Evolutionary conservation across 805 yeast genomes (phyloP).

Genomic region (Saccharomycopsis fibuligera): DNA sequence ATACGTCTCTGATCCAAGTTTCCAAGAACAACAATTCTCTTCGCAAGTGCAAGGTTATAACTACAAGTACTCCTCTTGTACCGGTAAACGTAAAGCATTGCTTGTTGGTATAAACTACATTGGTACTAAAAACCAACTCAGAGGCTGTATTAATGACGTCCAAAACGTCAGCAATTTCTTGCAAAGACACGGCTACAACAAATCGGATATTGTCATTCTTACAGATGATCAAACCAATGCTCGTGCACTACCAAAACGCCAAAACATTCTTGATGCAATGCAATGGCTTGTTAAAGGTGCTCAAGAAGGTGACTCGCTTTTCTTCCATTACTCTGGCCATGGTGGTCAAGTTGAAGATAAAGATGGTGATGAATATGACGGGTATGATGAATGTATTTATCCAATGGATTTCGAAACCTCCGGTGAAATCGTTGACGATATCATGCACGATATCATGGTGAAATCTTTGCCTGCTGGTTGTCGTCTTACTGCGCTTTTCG

Average conservation of each 20-base stretch:
- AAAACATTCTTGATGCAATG: conserved; percentile 65
- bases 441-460: conserved; percentile 56
- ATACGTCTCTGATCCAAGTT: conserved; percentile 20
- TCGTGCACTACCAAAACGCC: conserved; percentile 45
- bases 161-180: conserved; percentile 39
- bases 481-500: conserved; percentile 63
- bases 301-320: conserved; percentile 57
- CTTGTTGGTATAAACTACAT: conserved; percentile 64
- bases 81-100: conserved; percentile 59
- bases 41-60: conserved; percentile 17
- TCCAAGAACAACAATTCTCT: conserved; percentile 21
- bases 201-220: conserved; percentile 40
- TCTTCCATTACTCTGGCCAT: conserved; percentile 72
- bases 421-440: conserved; percentile 64
- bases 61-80: conserved; percentile 49
- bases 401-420: conserved; percentile 56
- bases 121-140: conserved; percentile 46
- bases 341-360: conserved; percentile 60
- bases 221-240: conserved; percentile 39
- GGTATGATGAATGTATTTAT: conserved; percentile 54
- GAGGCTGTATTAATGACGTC: conserved; percentile 70
- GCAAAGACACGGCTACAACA: conserved; percentile 23
- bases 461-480: conserved; percentile 58
- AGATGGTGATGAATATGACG: conserved; percentile 59
- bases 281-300: conserved; percentile 68